Conservation (phyloP, 805 yeast species). For the Kodamaea laetipori region DNA sequence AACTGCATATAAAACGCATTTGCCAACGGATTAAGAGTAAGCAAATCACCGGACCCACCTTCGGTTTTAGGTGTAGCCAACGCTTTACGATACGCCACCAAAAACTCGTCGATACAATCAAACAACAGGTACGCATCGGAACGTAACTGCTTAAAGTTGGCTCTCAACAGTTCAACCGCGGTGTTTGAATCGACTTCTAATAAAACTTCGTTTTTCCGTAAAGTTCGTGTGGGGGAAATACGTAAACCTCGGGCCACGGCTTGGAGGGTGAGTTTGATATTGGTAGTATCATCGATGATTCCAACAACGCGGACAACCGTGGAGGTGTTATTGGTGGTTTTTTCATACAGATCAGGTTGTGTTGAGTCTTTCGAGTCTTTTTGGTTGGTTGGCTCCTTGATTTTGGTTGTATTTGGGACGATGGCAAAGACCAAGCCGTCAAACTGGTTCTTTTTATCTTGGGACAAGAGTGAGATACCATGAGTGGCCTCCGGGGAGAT, state of each 20-base stretch:
- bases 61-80: slow-evolving; percentile 18
- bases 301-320: slow-evolving; percentile 48
- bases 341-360: too few species aligned
- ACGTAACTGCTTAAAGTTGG: slow-evolving; percentile 23
- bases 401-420: slow-evolving; percentile 33
- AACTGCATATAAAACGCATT: slow-evolving; percentile 59
- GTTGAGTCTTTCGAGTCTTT: not conserved
- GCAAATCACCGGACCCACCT: slow-evolving; percentile 28
- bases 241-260: slow-evolving; percentile 49
- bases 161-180: slow-evolving; percentile 20
- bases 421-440: slow-evolving; percentile 44
- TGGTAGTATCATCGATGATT: slow-evolving; percentile 44
- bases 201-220: slow-evolving; percentile 27
- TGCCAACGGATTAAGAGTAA: slow-evolving; percentile 61
- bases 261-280: slow-evolving; percentile 49
- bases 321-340: not conserved
- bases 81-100: slow-evolving; percentile 40
- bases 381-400: slow-evolving; percentile 23
- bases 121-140: slow-evolving; percentile 26
- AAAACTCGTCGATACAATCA: slow-evolving; percentile 41
- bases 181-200: slow-evolving; percentile 30
- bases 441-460: slow-evolving; percentile 22
- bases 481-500: slow-evolving; percentile 34
- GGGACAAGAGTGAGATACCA: slow-evolving; percentile 30
- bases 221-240: slow-evolving; percentile 10